Evolutionary conservation across 257 asterid species (phyloP).

Genomic region (Striga asiatica): DNA sequence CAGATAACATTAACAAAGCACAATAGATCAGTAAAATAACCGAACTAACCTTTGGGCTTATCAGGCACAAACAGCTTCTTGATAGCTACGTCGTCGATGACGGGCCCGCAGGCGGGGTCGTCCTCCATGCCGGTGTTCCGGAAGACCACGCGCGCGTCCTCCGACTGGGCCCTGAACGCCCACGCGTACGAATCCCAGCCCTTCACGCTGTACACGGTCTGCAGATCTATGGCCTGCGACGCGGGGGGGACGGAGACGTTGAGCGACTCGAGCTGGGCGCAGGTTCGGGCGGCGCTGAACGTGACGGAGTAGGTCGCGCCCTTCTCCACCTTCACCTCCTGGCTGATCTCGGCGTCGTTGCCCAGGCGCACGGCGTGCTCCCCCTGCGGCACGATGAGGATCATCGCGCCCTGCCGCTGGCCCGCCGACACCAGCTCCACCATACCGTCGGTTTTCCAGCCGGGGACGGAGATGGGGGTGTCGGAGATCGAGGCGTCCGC

Average conservation of each 20-base stretch:
- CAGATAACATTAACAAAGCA: too few species aligned
- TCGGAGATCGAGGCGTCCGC: too few species aligned
- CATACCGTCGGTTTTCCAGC: constrained; percentile 75
- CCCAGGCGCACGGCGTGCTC: constrained; percentile 68
- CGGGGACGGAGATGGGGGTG: constrained; percentile 46
- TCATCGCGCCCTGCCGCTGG: constrained; percentile 90
- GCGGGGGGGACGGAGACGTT: constrained; percentile 82
- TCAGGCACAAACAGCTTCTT: constrained; percentile 83
- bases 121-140: constrained; percentile 95
- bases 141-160: constrained; percentile 42
- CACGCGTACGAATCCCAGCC: constrained; percentile 95
- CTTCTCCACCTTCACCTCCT: constrained; percentile 56
- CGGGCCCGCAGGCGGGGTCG: constrained; percentile 95
- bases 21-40: too few species aligned
- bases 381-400: constrained; percentile 89
- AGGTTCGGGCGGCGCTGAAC: constrained; percentile 94
- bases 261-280: constrained; percentile 95
- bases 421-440: constrained; percentile 80
- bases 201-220: constrained; percentile 76
- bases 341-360: constrained; percentile 88
- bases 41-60: constrained; percentile 65
- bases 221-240: constrained; percentile 86
- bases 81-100: constrained; percentile 78
- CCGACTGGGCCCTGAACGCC: constrained; percentile 69
- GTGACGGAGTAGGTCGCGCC: constrained; percentile 76